Evolutionary conservation across 1,139 yeast species (phyloP).

Genomic region (Magnusiomyces starmeri): DNA sequence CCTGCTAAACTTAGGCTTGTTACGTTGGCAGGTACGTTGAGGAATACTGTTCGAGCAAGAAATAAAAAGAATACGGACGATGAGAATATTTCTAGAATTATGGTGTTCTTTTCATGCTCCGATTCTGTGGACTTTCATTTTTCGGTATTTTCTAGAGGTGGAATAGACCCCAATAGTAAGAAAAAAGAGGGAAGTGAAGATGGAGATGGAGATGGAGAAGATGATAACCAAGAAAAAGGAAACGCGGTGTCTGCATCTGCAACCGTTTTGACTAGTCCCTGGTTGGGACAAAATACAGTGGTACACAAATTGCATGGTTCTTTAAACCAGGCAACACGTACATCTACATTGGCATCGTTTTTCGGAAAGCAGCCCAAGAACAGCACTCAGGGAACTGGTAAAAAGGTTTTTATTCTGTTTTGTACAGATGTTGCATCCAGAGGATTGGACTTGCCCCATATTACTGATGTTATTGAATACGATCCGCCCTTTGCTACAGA

Average conservation of each 20-base stretch:
- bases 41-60: slow-evolving; percentile 38
- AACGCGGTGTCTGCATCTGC: slow-evolving; percentile 23
- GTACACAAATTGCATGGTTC: slow-evolving; percentile 89
- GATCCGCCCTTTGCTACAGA: slow-evolving; percentile 89
- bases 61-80: slow-evolving; percentile 11
- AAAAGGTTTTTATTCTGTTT: slow-evolving; percentile 57
- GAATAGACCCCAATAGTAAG: slow-evolving; percentile 22
- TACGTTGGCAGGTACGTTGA: slow-evolving; percentile 60
- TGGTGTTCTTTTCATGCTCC: slow-evolving; percentile 87
- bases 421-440: slow-evolving; percentile 94
- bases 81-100: slow-evolving; percentile 43
- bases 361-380: slow-evolving; percentile 35
- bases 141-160: slow-evolving; percentile 51
- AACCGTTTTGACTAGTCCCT: slow-evolving; percentile 49
- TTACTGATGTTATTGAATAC: slow-evolving; percentile 76
- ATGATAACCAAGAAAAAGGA: slow-evolving; percentile 17
- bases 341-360: slow-evolving; percentile 65
- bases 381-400: slow-evolving; percentile 26
- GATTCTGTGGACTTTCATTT: slow-evolving; percentile 93
- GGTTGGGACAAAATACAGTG: slow-evolving; percentile 42
- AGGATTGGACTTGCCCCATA: slow-evolving; percentile 74
- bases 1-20: slow-evolving; percentile 91
- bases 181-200: slow-evolving; percentile 19
- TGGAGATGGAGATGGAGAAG: slow-evolving; percentile 26
- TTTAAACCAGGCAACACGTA: slow-evolving; percentile 71